Conservation (phyloP, 768 basidiomycete species). For the Sarcomyxa edulis region DNA sequence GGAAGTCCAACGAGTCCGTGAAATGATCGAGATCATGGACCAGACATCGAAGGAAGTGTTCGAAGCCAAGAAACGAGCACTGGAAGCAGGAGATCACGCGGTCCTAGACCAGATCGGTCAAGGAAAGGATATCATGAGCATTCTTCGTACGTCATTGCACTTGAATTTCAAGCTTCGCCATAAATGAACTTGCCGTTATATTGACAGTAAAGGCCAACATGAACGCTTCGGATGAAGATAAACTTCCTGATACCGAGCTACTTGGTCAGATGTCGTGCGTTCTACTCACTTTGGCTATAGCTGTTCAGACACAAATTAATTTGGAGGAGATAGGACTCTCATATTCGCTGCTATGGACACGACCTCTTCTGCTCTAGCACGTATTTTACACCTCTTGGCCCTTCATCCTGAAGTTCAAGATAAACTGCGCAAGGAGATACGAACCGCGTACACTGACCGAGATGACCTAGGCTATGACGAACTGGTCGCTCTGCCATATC, state of each 20-base stretch:
- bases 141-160: slow-evolving; percentile 15
- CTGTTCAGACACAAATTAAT: background rate
- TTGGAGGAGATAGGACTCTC: slow-evolving; percentile 18
- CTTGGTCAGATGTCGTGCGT: slow-evolving; percentile 13
- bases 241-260: slow-evolving; percentile 23
- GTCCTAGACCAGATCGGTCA: slow-evolving; percentile 23
- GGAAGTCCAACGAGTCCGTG: slow-evolving; percentile 18
- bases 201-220: slow-evolving; percentile 25
- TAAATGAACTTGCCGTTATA: background rate
- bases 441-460: slow-evolving; percentile 6
- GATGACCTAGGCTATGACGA: slow-evolving; percentile 19
- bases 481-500: slow-evolving; percentile 21
- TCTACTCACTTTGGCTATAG: background rate
- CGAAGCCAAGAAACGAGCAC: slow-evolving; percentile 25
- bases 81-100: slow-evolving; percentile 21
- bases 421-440: slow-evolving; percentile 24
- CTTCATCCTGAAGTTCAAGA: slow-evolving; percentile 24
- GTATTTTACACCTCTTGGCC: slow-evolving; percentile 22
- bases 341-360: slow-evolving; percentile 30
- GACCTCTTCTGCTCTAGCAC: slow-evolving; percentile 23
- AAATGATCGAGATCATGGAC: slow-evolving; percentile 29
- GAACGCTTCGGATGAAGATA: slow-evolving; percentile 19
- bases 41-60: slow-evolving; percentile 25
- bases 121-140: slow-evolving; percentile 25
- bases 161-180: no score